A percentile compares a stretch with the other conserved stretches of the same genome.
These are phyloP conservation scores for Aspergillus diversus DNA, from an alignment of 495 filamentous ascomycete genomes.

Conservation along the genomic window DNA sequence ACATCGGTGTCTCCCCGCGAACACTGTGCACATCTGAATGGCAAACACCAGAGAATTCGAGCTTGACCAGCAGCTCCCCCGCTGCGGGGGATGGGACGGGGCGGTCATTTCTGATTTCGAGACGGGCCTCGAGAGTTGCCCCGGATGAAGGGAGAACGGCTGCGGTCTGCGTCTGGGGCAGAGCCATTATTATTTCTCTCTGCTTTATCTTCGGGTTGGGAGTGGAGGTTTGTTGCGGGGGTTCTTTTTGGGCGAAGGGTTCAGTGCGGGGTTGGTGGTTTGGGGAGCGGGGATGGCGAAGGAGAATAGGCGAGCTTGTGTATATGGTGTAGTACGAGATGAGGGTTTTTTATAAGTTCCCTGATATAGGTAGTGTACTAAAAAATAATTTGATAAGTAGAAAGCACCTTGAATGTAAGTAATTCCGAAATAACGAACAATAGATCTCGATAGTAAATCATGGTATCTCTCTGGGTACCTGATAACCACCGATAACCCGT, in stretches of 20 bases:
- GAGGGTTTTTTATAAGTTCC: no score
- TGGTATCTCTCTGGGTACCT: conserved; percentile 1
- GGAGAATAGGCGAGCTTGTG: background rate
- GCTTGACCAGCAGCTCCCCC: conserved; percentile 44
- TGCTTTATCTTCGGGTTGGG: background rate
- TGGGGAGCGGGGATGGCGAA: background rate
- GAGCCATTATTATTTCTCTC: conserved; percentile 25
- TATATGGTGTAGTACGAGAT: background rate
- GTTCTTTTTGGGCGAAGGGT: background rate
- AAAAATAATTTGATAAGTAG: no score
- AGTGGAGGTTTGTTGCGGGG: background rate
- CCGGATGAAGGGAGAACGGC: conserved; percentile 38
- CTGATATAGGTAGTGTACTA: no score
- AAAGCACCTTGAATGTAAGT: no score
- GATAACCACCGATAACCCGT: conserved; percentile 11
- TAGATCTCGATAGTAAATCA: conserved; percentile 2
- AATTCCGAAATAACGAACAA: background rate
- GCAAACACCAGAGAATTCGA: conserved; percentile 49
- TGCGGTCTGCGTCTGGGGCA: conserved; percentile 40
- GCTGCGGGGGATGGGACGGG: conserved; percentile 39
- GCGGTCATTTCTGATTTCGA: conserved; percentile 35
- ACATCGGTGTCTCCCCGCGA: conserved; percentile 50
- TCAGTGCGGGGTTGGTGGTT: conserved; percentile 1
- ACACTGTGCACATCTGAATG: conserved; percentile 51
- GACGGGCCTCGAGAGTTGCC: conserved; percentile 25